Evolutionary conservation across 2,329 filamentous ascomycete genomes (phyloP).

Genomic region (Rachicladosporium sp.): DNA sequence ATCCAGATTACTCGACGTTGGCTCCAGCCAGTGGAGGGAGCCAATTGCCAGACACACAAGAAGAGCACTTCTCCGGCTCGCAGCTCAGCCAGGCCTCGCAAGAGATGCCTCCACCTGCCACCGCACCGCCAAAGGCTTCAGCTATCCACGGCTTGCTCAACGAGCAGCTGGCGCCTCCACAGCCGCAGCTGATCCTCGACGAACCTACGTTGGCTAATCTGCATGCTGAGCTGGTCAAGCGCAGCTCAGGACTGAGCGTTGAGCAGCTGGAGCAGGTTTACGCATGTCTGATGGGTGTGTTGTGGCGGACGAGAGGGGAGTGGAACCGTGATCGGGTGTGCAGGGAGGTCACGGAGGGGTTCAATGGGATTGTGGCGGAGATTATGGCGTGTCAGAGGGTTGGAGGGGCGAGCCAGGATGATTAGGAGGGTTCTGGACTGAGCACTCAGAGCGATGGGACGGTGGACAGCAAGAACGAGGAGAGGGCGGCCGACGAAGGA

Average conservation of each 20-base stretch:
- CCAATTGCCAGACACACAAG: constrained; percentile 54
- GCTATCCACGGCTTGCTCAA: constrained; percentile 33
- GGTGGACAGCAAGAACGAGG: too few species aligned
- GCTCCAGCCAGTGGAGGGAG: constrained; percentile 40
- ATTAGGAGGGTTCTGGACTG: background rate
- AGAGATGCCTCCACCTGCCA: constrained; percentile 20
- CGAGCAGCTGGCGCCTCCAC: constrained; percentile 10
- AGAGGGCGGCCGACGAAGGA: too few species aligned
- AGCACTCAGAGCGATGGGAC: too few species aligned
- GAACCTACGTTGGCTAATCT: constrained; percentile 43
- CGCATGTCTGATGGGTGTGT: constrained; percentile 74
- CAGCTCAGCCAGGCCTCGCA: constrained; percentile 25
- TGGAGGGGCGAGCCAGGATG: constrained; percentile 28
- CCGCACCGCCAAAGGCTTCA: constrained; percentile 9
- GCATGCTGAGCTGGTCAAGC: constrained; percentile 49
- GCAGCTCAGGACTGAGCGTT: constrained; percentile 67
- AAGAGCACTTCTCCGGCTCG: constrained; percentile 28
- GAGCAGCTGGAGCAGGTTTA: constrained; percentile 94
- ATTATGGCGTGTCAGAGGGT: constrained; percentile 45
- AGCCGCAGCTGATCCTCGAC: constrained; percentile 30
- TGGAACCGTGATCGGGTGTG: constrained; percentile 74
- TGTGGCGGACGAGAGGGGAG: constrained; percentile 68
- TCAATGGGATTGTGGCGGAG: constrained; percentile 62
- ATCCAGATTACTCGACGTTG: constrained; percentile 43
- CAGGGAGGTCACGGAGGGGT: constrained; percentile 50